These are phyloP conservation scores for Coemansia sp. DNA, from an alignment of 192 early-diverging fungal genomes.

Conservation along the genomic window DNA sequence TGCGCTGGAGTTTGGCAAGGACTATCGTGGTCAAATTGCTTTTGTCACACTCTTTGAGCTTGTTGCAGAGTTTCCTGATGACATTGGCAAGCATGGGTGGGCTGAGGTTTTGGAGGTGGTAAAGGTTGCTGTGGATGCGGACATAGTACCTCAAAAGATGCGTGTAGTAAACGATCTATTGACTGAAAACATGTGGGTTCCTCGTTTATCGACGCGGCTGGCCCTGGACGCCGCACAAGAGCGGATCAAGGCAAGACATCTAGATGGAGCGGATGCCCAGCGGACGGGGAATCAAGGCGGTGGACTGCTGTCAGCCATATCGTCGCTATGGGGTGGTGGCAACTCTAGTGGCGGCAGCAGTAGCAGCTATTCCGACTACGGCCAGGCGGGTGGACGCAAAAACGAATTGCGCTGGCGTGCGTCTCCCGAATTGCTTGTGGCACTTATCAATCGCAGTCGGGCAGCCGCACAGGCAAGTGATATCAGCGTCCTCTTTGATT, in stretches of 20 bases:
- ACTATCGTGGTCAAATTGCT: constrained; percentile 87
- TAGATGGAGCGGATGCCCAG: constrained; percentile 7
- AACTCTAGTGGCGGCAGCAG: background rate
- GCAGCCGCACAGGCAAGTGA: constrained; percentile 33
- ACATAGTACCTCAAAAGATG: constrained; percentile 30
- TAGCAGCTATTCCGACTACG: constrained; percentile 7
- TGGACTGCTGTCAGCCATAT: constrained; percentile 44
- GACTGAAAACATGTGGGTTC: constrained; percentile 34
- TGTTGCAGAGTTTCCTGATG: constrained; percentile 59
- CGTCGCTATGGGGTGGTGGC: constrained; percentile 45
- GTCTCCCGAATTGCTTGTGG: constrained; percentile 33
- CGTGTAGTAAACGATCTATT: constrained; percentile 14
- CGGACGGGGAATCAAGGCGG: constrained; percentile 20
- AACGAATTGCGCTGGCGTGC: constrained; percentile 46
- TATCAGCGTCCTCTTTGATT: constrained; percentile 14
- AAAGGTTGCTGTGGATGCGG: constrained; percentile 34
- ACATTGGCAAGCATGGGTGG: constrained; percentile 63
- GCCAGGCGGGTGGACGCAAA: constrained; percentile 12
- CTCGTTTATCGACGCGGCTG: constrained; percentile 35
- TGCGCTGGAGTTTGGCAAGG: constrained; percentile 84
- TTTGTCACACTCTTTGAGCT: constrained; percentile 80
- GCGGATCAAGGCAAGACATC: constrained; percentile 18
- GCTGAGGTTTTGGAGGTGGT: constrained; percentile 72
- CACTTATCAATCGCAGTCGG: constrained; percentile 16
- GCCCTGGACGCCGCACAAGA: constrained; percentile 34